A percentile compares a stretch with the other conserved stretches of the same genome.
These are phyloP conservation scores for Pyrenula massariospora DNA, from an alignment of 495 filamentous ascomycete genomes.

Conservation along the genomic window DNA sequence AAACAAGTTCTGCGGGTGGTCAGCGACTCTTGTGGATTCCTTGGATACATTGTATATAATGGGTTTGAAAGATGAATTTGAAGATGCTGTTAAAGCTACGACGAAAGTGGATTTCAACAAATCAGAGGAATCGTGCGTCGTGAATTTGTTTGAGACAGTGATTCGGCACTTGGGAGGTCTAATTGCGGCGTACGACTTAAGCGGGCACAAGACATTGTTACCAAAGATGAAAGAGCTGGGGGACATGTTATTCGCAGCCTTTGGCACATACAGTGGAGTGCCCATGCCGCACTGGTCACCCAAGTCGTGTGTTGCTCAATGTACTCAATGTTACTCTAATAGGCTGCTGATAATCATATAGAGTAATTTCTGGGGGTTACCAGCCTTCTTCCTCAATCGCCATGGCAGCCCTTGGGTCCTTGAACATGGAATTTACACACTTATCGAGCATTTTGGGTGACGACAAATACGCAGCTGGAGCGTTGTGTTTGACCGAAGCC, in stretches of 20 bases:
- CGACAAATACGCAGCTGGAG: slow-evolving; percentile 23
- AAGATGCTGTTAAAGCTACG: slow-evolving; percentile 56
- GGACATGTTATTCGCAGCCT: slow-evolving; percentile 29
- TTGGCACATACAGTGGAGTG: slow-evolving; percentile 28
- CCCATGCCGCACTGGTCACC: slow-evolving; percentile 13
- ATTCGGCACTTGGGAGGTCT: slow-evolving; percentile 40
- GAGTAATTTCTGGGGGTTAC: background rate
- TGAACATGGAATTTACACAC: slow-evolving; percentile 26
- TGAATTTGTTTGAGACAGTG: slow-evolving; percentile 35
- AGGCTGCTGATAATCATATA: too few relatives aligned
- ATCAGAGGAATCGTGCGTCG: slow-evolving; percentile 5
- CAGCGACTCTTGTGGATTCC: slow-evolving; percentile 67
- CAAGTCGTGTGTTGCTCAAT: background rate
- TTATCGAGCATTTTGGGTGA: slow-evolving; percentile 22
- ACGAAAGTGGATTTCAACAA: slow-evolving; percentile 63
- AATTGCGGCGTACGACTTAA: slow-evolving; percentile 38
- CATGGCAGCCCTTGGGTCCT: slow-evolving; percentile 22
- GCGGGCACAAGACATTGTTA: slow-evolving; percentile 19
- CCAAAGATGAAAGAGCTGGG: slow-evolving; percentile 24
- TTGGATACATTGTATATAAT: slow-evolving; percentile 90
- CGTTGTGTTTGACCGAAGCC: slow-evolving; percentile 16
- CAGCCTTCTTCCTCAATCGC: slow-evolving; percentile 3
- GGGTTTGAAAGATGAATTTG: slow-evolving; percentile 67
- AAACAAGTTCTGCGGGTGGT: slow-evolving; percentile 73
- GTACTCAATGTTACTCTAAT: too few relatives aligned